Base-by-base conservation (phyloP, 164 flowering plant genomes). In the Chimonanthus praecox region DNA sequence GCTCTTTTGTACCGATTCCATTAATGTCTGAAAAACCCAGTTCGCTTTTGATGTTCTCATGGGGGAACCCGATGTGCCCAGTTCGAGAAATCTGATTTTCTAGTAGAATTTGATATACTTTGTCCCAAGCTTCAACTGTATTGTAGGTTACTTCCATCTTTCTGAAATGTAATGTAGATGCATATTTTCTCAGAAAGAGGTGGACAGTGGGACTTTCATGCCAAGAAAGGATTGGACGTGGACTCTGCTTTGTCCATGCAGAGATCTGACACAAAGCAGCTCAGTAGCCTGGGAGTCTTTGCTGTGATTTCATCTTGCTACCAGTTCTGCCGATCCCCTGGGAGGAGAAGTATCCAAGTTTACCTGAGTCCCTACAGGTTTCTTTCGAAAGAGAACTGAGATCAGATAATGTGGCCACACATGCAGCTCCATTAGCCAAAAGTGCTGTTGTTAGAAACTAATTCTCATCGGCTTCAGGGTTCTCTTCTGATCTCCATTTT, bases 381-480 rank as follows among this genome's bases (percentile, higher is more conserved):
- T 82, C 87, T 13, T n/a, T 77, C 76, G 88, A 81, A 75, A 86
- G 83, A 75, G 92, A 85, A 80, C 69, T 82, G 47, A 74, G 81
- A 79, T 72, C 82, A 62, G 73, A 76, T 72, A 83, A 86, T 72
- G 16, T 76, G 51, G 69, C 71, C 65, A 75, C 81, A 68, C 84
- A 82, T 73, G 66, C 87, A 46, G 73, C 78, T 75, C 77, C 80
- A 54, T 65, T 83, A 62, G 73, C 90, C 69, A 87, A 78, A 75
- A 84, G 84, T 78, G 92, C 82, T 72, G 86, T 77, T 64, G 86
- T 86, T 73, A 93, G 94, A 49, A 97, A 82, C 69, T 84, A 89
- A 11, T 87, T 86, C 76, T 92, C 97, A 71, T 83, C 97, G 43
- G 85, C 90, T 54, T 82, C 97, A 6, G 95, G 92, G 73, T 80